Evolutionary conservation across 1,284 basidiomycete species (phyloP).

Genomic region (Cryptococcus wingfieldii): DNA sequence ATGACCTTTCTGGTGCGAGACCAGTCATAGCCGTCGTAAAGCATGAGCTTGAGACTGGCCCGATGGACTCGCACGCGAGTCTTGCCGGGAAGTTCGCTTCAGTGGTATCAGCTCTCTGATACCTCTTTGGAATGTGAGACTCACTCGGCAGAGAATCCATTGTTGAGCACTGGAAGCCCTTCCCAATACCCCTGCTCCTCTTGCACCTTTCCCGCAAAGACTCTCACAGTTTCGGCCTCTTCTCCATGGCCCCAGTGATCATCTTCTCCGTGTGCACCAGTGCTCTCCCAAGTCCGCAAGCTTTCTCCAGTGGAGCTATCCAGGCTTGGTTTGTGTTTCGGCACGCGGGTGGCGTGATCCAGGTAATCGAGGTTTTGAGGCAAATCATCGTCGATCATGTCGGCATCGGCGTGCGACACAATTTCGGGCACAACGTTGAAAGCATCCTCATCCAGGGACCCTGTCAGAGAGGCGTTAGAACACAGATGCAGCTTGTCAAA

Average conservation of each 20-base stretch:
- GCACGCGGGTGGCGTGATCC: constrained; percentile 57
- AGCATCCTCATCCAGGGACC: constrained; percentile 77
- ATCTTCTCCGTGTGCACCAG: constrained; percentile 14
- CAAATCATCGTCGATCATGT: constrained; percentile 87
- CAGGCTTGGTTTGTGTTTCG: constrained; percentile 53
- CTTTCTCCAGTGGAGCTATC: constrained; percentile 58
- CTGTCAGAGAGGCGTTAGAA: constrained; percentile 63
- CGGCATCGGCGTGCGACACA: constrained; percentile 73
- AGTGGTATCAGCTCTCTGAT: constrained; percentile 1
- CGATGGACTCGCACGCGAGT: constrained; percentile 56
- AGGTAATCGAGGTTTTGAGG: constrained; percentile 84
- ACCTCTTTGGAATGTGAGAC: constrained; percentile 1
- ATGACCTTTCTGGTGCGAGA: constrained; percentile 74
- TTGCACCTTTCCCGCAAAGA: constrained; percentile 52
- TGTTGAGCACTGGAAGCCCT: constrained; percentile 51
- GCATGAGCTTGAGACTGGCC: constrained; percentile 61
- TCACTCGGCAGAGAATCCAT: constrained; percentile 43
- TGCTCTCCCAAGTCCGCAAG: constrained; percentile 40
- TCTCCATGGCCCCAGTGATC: constrained; percentile 37
- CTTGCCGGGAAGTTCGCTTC: constrained; percentile 20
- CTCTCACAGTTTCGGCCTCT: constrained; percentile 78
- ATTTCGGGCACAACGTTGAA: constrained; percentile 67
- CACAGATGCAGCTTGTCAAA: background rate
- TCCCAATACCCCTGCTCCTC: constrained; percentile 70
- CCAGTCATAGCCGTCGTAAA: constrained; percentile 97